Evolutionary conservation across 805 yeast species (phyloP).

Genomic region (Candida railenensis): DNA sequence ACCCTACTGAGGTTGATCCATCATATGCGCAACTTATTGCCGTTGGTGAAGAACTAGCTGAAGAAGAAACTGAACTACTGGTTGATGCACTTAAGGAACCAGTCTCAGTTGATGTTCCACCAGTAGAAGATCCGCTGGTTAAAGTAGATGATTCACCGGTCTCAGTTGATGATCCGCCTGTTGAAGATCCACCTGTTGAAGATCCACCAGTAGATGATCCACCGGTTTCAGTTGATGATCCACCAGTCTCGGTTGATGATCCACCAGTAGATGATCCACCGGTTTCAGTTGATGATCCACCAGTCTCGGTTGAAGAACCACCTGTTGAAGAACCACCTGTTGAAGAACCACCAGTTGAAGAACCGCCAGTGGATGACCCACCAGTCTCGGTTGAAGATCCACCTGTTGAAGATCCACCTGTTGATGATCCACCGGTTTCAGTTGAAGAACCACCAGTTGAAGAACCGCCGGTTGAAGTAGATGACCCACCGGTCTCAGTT

Average conservation of each 20-base stretch:
- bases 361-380: constrained; percentile 3
- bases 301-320: background rate
- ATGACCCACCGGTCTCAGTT: background rate
- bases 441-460: constrained; percentile 8
- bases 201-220: constrained; percentile 1
- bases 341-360: constrained; percentile 3
- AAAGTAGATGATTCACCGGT: background rate
- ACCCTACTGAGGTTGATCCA: background rate
- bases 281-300: background rate
- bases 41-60: background rate
- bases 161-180: constrained; percentile 1
- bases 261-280: background rate
- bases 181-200: constrained; percentile 1
- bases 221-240: constrained; percentile 5
- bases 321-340: constrained; percentile 3
- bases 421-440: background rate
- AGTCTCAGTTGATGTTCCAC: background rate
- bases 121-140: background rate
- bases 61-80: background rate
- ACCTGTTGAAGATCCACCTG: constrained; percentile 1
- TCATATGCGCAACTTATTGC: background rate
- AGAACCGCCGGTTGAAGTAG: constrained; percentile 13
- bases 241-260: constrained; percentile 5
- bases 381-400: constrained; percentile 2
- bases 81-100: background rate